Percentiles rank a stretch among this genome's conserved stretches.
phyloP scores from a whole-genome alignment of 352 stramenopile species.

The Globisporangium camurandrum region DNA sequence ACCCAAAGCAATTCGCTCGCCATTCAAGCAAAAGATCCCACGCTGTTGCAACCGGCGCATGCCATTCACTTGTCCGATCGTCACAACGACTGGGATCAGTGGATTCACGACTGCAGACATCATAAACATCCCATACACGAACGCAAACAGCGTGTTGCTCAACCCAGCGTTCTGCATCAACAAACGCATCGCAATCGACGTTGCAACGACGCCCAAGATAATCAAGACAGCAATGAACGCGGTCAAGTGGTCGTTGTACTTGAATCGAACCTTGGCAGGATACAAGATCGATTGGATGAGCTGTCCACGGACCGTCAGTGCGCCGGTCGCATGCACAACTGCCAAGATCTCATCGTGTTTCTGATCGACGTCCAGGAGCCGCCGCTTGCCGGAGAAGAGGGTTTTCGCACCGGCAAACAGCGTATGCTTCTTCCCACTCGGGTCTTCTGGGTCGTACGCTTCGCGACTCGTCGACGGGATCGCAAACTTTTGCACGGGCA shows the following conservation, averaged over 20 bases:
- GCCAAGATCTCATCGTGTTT: slow-evolving; percentile 41
- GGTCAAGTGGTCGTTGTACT: slow-evolving; percentile 79
- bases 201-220: slow-evolving; percentile 44
- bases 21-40: slow-evolving; percentile 62
- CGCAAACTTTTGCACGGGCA: slow-evolving; percentile 63
- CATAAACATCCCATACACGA: slow-evolving; percentile 57
- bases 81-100: slow-evolving; percentile 71
- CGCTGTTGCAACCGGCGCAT: slow-evolving; percentile 42
- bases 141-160: slow-evolving; percentile 45
- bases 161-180: slow-evolving; percentile 33
- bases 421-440: slow-evolving; percentile 56
- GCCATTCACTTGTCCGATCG: slow-evolving; percentile 66
- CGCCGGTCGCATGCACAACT: slow-evolving; percentile 58
- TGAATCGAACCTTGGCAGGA: slow-evolving; percentile 71
- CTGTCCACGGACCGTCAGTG: slow-evolving; percentile 67
- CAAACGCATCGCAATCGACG: slow-evolving; percentile 38
- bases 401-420: slow-evolving; percentile 71
- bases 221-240: slow-evolving; percentile 56
- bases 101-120: slow-evolving; percentile 52
- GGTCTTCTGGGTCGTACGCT: slow-evolving; percentile 27
- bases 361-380: slow-evolving; percentile 21
- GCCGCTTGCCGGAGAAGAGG: slow-evolving; percentile 20
- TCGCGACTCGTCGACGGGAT: slow-evolving; percentile 29
- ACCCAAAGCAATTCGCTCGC: slow-evolving; percentile 59
- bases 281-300: slow-evolving; percentile 73